These are phyloP conservation scores for Stephanodiscus triporus DNA, from an alignment of 108 stramenopile genomes.

Conservation along the genomic window DNA sequence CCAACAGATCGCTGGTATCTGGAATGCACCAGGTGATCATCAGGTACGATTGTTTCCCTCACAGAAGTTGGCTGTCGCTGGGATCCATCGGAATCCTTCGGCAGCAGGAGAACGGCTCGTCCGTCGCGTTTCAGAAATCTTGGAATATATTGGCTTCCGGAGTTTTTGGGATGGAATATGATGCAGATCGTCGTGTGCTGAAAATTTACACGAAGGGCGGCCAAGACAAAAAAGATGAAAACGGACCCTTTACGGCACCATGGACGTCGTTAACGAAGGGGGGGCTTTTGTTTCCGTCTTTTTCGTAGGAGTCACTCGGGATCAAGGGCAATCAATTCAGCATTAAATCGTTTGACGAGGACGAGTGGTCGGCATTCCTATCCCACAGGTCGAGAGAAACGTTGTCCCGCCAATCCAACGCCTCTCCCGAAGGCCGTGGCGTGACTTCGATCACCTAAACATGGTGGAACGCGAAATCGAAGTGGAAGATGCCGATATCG, in stretches of 20 bases:
- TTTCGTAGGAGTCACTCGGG: not conserved
- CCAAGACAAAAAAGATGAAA: not conserved
- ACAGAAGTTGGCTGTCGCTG: not conserved
- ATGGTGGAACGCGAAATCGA: not conserved
- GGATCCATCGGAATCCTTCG: not conserved
- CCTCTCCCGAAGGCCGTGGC: not conserved
- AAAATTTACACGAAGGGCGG: not conserved
- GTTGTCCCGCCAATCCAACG: not conserved
- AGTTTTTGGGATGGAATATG: constrained; percentile 5
- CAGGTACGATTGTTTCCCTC: not conserved
- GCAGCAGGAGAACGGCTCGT: not conserved
- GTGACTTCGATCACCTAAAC: too few relatives aligned
- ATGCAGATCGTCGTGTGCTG: not conserved
- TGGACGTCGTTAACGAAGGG: not conserved
- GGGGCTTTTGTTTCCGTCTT: not conserved
- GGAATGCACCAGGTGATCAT: not conserved
- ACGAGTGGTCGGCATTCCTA: not conserved
- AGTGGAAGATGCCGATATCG: not conserved
- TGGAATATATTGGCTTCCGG: not conserved
- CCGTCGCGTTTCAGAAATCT: not conserved
- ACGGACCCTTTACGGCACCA: too few relatives aligned
- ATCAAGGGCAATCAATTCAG: not conserved
- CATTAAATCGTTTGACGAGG: not conserved
- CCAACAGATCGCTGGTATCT: not conserved
- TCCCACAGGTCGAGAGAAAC: not conserved